Evolutionary conservation across 495 filamentous ascomycete genomes (phyloP), one percentile per base, ranked within the genome.

Genomic region (Sphaerosporella brunnea): DNA sequence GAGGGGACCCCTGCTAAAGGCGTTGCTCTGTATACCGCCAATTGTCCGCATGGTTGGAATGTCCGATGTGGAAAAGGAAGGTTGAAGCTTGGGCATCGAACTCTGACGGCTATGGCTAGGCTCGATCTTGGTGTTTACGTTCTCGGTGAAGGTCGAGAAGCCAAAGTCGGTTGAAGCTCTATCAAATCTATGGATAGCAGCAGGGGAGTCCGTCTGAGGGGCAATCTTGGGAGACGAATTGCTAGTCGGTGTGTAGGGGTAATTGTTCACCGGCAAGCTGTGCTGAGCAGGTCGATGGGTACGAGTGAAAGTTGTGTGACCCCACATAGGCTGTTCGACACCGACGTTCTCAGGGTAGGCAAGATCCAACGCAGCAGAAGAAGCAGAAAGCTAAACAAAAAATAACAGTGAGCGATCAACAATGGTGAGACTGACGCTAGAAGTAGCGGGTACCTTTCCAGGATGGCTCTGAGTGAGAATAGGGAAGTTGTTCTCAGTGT

Each of bases 41-140:
- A 41, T 21, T 37, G 44, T 75, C 69, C 86, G 90, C 53, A 84
- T 67, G 1, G 86, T 93, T n/a, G 88, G 82, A 3, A 95, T 66
- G 55, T 95, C 90, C 60, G 78, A 82, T 18, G 85, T 78, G 1
- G 90, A 95, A 64, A 83, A 95, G 1, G 88, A 94, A 2, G 81
- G 77, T 63, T 86, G 80, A 28, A 92, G 63, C 67, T 75, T 87
- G 51, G 69, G 79, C 50, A 62, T 58, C 9, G 18, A 24, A 10
- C 35, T 48, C 28, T 62, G 59, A 20, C 45, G 45, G 45, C 16
- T 48, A 19, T 44, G 51, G 15, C 36, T 21, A 43, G 43, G 40
- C 15, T 58, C 53, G 8, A 52, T 50, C 42, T 54, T 56, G 45
- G 18, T 20, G 49, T 47, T 37, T 47, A 60, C 45, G 30, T 53